phyloP scores from a whole-genome alignment of 179 eudicot genomes.

The Beta corolliflora region DNA sequence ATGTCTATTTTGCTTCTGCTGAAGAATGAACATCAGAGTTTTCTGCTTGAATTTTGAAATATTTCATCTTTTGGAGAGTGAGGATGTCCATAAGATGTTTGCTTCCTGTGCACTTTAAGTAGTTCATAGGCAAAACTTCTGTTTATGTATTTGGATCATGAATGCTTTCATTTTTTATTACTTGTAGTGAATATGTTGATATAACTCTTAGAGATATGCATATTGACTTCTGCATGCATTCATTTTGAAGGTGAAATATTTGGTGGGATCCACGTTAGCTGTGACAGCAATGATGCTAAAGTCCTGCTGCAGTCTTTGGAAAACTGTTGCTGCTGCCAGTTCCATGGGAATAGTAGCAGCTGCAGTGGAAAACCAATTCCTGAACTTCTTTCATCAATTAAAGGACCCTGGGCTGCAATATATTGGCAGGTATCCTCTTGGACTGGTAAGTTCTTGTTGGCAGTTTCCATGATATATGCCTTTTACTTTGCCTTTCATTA shows the following conservation, averaged over 20 bases:
- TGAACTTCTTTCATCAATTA: constrained; percentile 75
- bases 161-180: background rate
- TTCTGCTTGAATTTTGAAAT: background rate
- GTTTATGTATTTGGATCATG: background rate
- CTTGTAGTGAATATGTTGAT: background rate
- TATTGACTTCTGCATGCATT: constrained; percentile 18
- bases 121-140: background rate
- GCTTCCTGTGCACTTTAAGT: background rate
- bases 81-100: background rate
- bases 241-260: constrained; percentile 77
- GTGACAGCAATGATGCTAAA: constrained; percentile 72
- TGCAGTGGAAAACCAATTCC: constrained; percentile 52
- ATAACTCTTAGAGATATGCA: background rate
- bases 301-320: constrained; percentile 64
- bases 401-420: constrained; percentile 94
- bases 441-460: constrained; percentile 61
- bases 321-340: constrained; percentile 56
- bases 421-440: constrained; percentile 96
- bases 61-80: background rate
- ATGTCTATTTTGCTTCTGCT: constrained; percentile 1
- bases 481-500: background rate
- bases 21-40: background rate
- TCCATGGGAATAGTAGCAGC: constrained; percentile 36
- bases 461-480: constrained; percentile 6
- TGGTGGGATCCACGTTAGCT: constrained; percentile 65